Evolutionary conservation across 306 rosid species (phyloP).

Genomic region (Calophaca sinica): DNA sequence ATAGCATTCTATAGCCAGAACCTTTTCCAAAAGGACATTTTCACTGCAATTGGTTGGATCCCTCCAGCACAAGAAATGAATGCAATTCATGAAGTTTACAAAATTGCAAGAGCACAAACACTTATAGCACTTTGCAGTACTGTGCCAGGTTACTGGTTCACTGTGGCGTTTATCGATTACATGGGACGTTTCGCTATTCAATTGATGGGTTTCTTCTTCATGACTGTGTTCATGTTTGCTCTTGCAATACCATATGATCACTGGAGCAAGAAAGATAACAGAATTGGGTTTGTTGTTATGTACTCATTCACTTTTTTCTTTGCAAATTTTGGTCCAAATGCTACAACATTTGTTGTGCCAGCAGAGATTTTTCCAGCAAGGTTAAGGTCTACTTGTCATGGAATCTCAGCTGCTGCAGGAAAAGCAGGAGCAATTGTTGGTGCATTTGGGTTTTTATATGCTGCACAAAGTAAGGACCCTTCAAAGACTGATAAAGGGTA

Average conservation of each 20-base stretch:
- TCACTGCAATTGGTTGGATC: constrained; percentile 71
- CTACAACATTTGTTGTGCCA: constrained; percentile 83
- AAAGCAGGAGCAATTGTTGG: constrained; percentile 91
- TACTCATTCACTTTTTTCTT: constrained; percentile 81
- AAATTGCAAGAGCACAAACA: constrained; percentile 74
- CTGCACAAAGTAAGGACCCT: constrained; percentile 61
- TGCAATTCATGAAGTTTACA: constrained; percentile 70
- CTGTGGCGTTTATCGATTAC: constrained; percentile 64
- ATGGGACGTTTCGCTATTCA: constrained; percentile 79
- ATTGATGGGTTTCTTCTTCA: constrained; percentile 82
- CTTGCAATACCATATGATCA: constrained; percentile 82
- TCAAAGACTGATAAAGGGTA: constrained; percentile 61
- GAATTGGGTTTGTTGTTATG: constrained; percentile 64
- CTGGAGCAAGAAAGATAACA: constrained; percentile 55
- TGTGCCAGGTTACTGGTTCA: constrained; percentile 90
- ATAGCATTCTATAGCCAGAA: constrained; percentile 83
- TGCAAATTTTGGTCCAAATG: constrained; percentile 83
- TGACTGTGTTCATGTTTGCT: constrained; percentile 91
- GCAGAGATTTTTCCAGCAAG: constrained; percentile 90
- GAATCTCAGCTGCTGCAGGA: constrained; percentile 84
- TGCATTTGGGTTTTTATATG: constrained; percentile 82
- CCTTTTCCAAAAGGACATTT: constrained; percentile 88
- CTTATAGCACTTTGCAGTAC: constrained; percentile 76
- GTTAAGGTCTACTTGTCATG: constrained; percentile 84
- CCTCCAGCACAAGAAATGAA: constrained; percentile 66